These are phyloP conservation scores for Pholiota microspora DNA, from an alignment of 768 basidiomycete genomes.

Conservation along the genomic window DNA sequence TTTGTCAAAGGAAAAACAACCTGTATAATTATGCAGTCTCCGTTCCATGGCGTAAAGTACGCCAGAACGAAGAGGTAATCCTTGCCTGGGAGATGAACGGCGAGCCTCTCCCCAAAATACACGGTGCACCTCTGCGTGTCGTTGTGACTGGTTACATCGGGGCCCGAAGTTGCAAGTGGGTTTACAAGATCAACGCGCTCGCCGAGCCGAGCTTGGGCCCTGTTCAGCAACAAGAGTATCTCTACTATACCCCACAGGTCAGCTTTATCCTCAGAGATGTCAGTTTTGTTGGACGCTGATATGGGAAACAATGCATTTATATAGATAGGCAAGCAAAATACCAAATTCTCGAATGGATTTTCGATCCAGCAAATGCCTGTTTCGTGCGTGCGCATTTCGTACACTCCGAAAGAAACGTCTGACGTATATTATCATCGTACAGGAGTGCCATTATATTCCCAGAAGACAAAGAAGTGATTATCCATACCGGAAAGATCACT, in stretches of 20 bases:
- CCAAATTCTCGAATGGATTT: constrained; percentile 11
- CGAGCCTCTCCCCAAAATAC: constrained; percentile 15
- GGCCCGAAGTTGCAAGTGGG: constrained; percentile 14
- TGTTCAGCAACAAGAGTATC: constrained; percentile 15
- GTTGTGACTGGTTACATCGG: constrained; percentile 15
- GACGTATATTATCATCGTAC: not conserved
- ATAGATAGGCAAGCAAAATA: constrained; percentile 15
- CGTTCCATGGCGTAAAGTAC: constrained; percentile 16
- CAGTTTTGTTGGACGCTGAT: not conserved
- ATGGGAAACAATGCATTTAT: not conserved
- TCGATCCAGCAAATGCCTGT: constrained; percentile 17
- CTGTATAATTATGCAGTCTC: constrained; percentile 14
- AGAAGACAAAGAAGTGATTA: constrained; percentile 16
- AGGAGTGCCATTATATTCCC: constrained; percentile 16
- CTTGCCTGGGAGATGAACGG: constrained; percentile 18
- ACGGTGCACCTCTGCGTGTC: constrained; percentile 14
- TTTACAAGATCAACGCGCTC: constrained; percentile 16
- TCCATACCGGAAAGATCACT: constrained; percentile 9
- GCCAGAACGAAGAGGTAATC: constrained; percentile 14
- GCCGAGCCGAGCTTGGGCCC: constrained; percentile 13
- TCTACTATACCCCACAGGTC: constrained; percentile 17
- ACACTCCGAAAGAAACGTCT: not conserved
- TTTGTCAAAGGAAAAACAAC: constrained; percentile 5
- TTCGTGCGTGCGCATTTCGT: constrained; percentile 5
- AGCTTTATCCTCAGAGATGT: not conserved